Evolutionary conservation across 805 yeast species (phyloP).

Genomic region (Geotrichum ghanense): DNA sequence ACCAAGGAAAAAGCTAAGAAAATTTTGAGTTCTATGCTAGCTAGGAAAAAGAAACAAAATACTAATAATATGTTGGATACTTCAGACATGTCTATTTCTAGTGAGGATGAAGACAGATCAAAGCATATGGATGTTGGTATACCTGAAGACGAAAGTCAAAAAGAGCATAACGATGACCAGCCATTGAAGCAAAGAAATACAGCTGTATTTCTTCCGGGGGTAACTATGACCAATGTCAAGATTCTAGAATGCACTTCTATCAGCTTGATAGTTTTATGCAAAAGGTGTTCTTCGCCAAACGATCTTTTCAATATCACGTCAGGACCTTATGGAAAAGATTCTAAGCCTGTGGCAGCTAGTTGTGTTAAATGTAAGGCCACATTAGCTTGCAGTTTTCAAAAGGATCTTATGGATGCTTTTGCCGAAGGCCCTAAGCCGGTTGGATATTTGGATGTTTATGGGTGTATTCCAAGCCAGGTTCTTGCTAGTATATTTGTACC

Average conservation of each 20-base stretch:
- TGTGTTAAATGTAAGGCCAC: conserved; percentile 27
- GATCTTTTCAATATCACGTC: conserved; percentile 25
- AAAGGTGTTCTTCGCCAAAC: conserved; percentile 26
- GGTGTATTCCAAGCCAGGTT: conserved; percentile 27
- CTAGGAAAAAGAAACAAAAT: not conserved
- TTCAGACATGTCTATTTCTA: not conserved
- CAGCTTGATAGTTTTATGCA: conserved; percentile 27
- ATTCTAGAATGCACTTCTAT: conserved; percentile 25
- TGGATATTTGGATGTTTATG: conserved; percentile 30
- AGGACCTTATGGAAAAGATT: conserved; percentile 24
- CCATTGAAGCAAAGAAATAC: conserved; percentile 21
- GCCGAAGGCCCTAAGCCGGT: not conserved
- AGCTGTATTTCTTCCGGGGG: conserved; percentile 23
- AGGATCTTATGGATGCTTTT: conserved; percentile 23
- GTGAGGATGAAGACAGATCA: conserved; percentile 6
- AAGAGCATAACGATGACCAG: not conserved
- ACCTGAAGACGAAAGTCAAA: conserved; percentile 6
- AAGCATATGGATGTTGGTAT: conserved; percentile 6
- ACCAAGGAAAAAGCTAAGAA: not conserved
- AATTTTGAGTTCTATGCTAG: not conserved
- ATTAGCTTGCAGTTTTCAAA: conserved; percentile 26
- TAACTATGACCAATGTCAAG: conserved; percentile 23
- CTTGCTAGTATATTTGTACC: conserved; percentile 27
- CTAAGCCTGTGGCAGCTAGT: conserved; percentile 21
- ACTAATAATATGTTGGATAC: not conserved